Conservation (phyloP, 2,329 filamentous ascomycete species). For the Penicillium freii region DNA sequence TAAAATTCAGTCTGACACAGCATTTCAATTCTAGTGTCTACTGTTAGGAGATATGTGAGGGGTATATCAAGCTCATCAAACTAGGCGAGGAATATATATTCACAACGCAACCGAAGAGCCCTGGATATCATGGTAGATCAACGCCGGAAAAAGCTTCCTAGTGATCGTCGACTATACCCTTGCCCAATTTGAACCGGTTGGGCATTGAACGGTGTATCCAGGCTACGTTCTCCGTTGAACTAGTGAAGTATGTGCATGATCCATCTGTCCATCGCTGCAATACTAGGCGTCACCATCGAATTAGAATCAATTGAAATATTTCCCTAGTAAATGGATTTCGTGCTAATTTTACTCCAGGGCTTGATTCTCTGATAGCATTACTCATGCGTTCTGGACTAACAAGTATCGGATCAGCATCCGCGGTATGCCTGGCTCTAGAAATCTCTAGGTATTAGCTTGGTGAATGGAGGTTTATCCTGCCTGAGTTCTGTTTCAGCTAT, state of each 20-base stretch:
- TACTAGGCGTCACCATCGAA: background rate
- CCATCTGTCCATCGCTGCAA: background rate
- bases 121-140: background rate
- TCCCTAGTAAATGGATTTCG: background rate
- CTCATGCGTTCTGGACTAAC: background rate
- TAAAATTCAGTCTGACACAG: background rate
- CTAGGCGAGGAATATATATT: too few species aligned
- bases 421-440: background rate
- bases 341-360: background rate
- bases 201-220: background rate
- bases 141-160: background rate
- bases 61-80: background rate
- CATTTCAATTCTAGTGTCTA: background rate
- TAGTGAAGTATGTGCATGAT: background rate
- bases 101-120: background rate
- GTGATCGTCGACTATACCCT: background rate
- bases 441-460: background rate
- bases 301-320: too few species aligned
- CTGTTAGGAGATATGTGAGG: too few species aligned
- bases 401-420: background rate
- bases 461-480: background rate
- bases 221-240: background rate
- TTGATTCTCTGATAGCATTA: background rate
- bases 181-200: background rate
- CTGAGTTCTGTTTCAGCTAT: background rate